A percentile compares a stretch with the other conserved stretches of the same genome.
phyloP scores from a whole-genome alignment of 371 early-diverging fungal species.

The Blakeslea trispora region DNA sequence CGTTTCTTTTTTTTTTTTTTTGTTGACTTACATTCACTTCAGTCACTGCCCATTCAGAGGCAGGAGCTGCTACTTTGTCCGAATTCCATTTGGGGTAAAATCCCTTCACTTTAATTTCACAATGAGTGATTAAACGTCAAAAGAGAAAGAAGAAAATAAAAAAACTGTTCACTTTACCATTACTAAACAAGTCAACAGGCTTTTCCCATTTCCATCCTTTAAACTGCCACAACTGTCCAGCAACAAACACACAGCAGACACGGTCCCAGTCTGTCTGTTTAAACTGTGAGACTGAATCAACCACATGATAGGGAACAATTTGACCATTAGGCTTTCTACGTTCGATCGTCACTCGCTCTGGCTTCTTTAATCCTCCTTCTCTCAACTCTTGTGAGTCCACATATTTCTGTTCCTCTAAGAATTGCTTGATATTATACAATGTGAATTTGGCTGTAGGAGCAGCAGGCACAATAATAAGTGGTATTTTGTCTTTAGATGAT shows the following conservation, averaged over 20 bases:
- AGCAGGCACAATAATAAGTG: slow-evolving; percentile 90
- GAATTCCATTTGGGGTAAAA: slow-evolving; percentile 81
- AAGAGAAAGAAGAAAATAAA: background rate
- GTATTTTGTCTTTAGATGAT: slow-evolving; percentile 50
- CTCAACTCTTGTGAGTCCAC: slow-evolving; percentile 65
- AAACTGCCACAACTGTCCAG: slow-evolving; percentile 93
- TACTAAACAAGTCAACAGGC: slow-evolving; percentile 79
- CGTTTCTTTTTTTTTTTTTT: too few relatives aligned
- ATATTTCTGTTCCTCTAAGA: slow-evolving; percentile 73
- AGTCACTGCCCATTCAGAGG: slow-evolving; percentile 74
- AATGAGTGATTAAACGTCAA: too few relatives aligned
- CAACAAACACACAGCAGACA: slow-evolving; percentile 87
- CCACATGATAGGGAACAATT: slow-evolving; percentile 62
- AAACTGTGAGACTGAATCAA: slow-evolving; percentile 72
- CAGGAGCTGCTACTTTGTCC: slow-evolving; percentile 61
- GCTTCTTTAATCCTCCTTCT: slow-evolving; percentile 67
- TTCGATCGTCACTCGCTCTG: slow-evolving; percentile 60
- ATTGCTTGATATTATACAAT: slow-evolving; percentile 82
- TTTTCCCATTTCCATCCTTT: slow-evolving; percentile 87
- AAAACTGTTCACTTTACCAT: slow-evolving; percentile 50
- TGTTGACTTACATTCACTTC: slow-evolving; percentile 69
- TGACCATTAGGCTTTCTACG: slow-evolving; percentile 53
- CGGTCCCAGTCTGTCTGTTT: slow-evolving; percentile 81
- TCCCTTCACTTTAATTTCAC: slow-evolving; percentile 65
- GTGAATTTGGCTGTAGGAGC: slow-evolving; percentile 81